Base-by-base conservation (phyloP, 768 basidiomycete species). In the Fibroporia radiculosa region DNA sequence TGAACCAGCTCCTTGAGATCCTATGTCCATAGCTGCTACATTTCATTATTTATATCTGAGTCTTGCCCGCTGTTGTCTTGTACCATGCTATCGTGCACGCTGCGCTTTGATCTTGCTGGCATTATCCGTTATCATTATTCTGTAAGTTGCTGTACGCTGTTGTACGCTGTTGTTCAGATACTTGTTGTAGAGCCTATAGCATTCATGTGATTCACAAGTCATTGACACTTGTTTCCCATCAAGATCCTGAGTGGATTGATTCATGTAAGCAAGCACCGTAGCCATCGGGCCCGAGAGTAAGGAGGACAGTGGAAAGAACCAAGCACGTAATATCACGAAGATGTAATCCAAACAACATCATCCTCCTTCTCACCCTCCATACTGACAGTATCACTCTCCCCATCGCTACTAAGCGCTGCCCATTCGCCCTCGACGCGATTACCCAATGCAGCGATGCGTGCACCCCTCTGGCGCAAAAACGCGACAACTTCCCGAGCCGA, bases 381-480 rank as follows among this genome's bases (percentile, higher is more conserved):
- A 19, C 28, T 31, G 33, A 48, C 49, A 12, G 32, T 39, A 33
- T 52, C 54, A 33, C 47, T 49, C 48, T 84, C 84, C 1, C 66
- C 74, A 40, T 82, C 80, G 52, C 81, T 84, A 48, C 73, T 77
- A 54, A 77, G 62, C 26, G 71, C 78, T 27, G 77, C 84, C 90
- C 90, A 93, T 27, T 80, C 82, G n/a, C 70, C 81, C 47, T 72
- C 64, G 1, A 70, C 66, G 46, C 67, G 66, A 45, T 69, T 56
- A 36, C 66, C 65, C 36, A 77, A 69, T 22, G 68, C 61, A 20
- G 70, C 69, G 54, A 93, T 74, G 62, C 76, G 82, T 35, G 87
- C 92, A 0, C 92, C 92, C 49, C 75, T 68, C 44, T 63, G 63
- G 59, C 73, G 73, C 64, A 95, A 64, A 60, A 84, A 93, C 33